Evolutionary conservation across 345 rosid genomes (phyloP).

Genomic region (Reutealis trisperma): DNA sequence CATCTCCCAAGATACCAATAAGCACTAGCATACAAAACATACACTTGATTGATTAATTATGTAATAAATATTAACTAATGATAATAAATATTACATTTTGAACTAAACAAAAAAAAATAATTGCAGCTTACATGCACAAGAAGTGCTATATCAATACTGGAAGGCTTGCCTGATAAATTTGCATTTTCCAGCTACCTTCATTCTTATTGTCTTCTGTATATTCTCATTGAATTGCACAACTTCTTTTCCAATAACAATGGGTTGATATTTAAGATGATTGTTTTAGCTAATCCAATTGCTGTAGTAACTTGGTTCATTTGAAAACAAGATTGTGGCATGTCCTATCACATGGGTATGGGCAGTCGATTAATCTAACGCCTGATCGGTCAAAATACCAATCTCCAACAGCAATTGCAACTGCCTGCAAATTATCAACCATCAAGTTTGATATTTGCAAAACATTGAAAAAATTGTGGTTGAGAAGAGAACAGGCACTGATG

Average conservation of each 20-base stretch:
- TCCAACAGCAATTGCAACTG: slow-evolving; percentile 84
- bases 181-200: slow-evolving; percentile 25
- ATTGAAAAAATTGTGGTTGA: background rate
- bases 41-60: background rate
- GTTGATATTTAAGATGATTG: slow-evolving; percentile 1
- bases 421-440: slow-evolving; percentile 44
- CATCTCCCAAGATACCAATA: background rate
- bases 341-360: slow-evolving; percentile 87
- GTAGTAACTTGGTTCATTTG: slow-evolving; percentile 33
- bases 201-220: slow-evolving; percentile 31
- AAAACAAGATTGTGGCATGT: slow-evolving; percentile 93
- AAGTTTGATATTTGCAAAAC: background rate
- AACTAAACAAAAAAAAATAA: background rate
- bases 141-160: background rate
- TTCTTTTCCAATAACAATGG: slow-evolving; percentile 10
- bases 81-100: background rate
- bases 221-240: slow-evolving; percentile 21
- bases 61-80: background rate
- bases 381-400: slow-evolving; percentile 92
- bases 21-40: background rate
- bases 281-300: background rate
- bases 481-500: background rate
- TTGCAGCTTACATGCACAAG: slow-evolving; percentile 15
- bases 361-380: slow-evolving; percentile 62
- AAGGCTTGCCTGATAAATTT: slow-evolving; percentile 24